Evolutionary conservation across 106 monocot genomes (phyloP), one percentile per base, ranked within the genome.

Genomic region (Chionographis japonica): DNA sequence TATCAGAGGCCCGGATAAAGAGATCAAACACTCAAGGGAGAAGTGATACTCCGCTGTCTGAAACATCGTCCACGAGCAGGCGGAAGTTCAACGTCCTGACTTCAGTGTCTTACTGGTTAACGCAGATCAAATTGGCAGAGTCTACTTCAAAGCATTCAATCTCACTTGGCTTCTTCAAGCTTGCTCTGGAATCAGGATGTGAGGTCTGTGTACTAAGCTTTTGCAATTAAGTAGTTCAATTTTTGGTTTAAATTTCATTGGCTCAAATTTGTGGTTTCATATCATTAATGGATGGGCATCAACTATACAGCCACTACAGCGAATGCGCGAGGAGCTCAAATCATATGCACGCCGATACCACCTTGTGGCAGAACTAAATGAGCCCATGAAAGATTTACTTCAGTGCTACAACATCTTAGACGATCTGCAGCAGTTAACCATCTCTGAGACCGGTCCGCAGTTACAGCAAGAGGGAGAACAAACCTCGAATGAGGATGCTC

Each of bases 151-250:
- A 86, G 67, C 94, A 91, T 55, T 78, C 78, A 11, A 52, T 94
- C 52, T 85, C 91, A 8, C 83, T 94, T 70, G 91, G 85, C 0
- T 94, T 94, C 79, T 94, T 94, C 65, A 88, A 79, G 74, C 94
- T 94, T 67, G 94, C 94, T 2, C 52, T 85, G 66, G 94, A 91
- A 14, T 81, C 91, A 41, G 91, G 83, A 72, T 91, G 88, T 72
- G 94, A 91, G 88, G 94, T 94, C 69, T 68, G 37, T 9, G 18
- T 50, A 4, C 9, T 4, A 6, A 3, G 4, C 36, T 19, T 40
- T 37, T 40, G 3, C 43, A 35, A 12, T 54, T 66, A 27, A 8
- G 66, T 2, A 18, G 3, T 6, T n/a, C 2, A 8, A 4, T 17
- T 20, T 35, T 19, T 56, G 37, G 8, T 6, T 63, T 17, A 7